Percentiles rank a stretch among this genome's conserved stretches.
These are phyloP conservation scores for Solanum hybrid DNA, from an alignment of 305 asterid species.

Conservation along the genomic window DNA sequence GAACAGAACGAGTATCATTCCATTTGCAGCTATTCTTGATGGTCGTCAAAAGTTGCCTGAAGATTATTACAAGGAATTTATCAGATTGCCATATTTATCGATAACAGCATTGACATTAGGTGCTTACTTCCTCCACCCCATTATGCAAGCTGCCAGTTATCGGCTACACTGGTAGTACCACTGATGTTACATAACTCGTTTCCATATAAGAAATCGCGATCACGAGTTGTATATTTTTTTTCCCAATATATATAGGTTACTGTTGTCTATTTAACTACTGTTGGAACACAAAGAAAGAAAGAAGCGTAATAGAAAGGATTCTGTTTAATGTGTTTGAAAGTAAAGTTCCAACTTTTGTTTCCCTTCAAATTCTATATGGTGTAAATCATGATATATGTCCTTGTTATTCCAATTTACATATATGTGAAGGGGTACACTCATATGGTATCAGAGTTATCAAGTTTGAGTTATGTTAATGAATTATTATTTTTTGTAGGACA, in stretches of 20 bases:
- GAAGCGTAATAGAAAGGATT: not conserved
- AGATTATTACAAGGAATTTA: conserved; percentile 63
- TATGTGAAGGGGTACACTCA: too few species aligned
- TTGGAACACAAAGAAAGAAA: not conserved
- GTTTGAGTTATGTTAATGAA: not conserved
- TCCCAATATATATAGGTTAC: not conserved
- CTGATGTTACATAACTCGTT: not conserved
- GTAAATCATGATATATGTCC: not conserved
- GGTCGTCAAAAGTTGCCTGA: conserved; percentile 95
- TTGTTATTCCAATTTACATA: not conserved
- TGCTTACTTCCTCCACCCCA: conserved; percentile 78
- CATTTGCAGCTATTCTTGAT: conserved; percentile 86
- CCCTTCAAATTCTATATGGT: not conserved
- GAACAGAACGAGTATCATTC: conserved; percentile 68
- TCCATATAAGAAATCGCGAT: not conserved
- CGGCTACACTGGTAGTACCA: conserved; percentile 74
- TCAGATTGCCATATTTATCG: conserved; percentile 72
- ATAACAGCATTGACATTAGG: conserved; percentile 69
- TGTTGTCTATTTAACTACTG: not conserved
- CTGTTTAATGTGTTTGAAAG: not conserved
- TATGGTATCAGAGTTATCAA: not conserved
- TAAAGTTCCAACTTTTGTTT: not conserved
- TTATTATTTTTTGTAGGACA: too few species aligned
- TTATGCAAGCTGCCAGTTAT: conserved; percentile 82
- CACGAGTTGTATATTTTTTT: not conserved